phyloP scores from a whole-genome alignment of 345 rosid genomes.

The Draba incana region DNA sequence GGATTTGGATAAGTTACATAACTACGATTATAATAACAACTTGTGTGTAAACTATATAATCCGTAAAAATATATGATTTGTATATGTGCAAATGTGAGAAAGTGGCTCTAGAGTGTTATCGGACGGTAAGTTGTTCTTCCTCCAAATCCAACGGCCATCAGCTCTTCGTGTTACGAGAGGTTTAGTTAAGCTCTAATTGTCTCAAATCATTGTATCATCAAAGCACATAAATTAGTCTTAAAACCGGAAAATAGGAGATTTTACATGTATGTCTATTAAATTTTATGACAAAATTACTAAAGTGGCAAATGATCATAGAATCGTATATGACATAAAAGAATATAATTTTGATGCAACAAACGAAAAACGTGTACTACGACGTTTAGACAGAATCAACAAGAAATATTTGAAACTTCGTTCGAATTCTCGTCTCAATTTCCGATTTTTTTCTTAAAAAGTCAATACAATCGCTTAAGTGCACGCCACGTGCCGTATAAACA shows the following conservation, averaged over 20 bases:
- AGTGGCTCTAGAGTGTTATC: slow-evolving; percentile 25
- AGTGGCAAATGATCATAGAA: neutral
- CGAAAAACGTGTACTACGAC: neutral
- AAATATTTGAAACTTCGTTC: slow-evolving; percentile 26
- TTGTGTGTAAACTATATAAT: neutral
- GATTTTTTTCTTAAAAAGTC: neutral
- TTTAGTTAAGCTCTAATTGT: neutral
- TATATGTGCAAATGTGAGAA: slow-evolving; percentile 17
- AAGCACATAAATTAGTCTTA: neutral
- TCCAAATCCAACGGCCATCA: slow-evolving; percentile 38
- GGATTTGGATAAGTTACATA: slow-evolving; percentile 6
- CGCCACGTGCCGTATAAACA: slow-evolving; percentile 32
- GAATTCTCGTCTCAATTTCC: slow-evolving; percentile 2
- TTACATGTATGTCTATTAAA: neutral
- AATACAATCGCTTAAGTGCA: slow-evolving; percentile 12
- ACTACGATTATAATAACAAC: neutral
- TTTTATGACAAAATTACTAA: neutral
- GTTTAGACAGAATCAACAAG: neutral
- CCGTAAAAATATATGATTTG: neutral
- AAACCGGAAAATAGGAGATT: neutral
- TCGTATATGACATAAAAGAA: neutral
- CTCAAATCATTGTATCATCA: neutral
- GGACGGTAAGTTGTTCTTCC: slow-evolving; percentile 37
- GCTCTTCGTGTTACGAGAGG: slow-evolving; percentile 34
- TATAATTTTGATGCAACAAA: neutral